Base-by-base conservation (phyloP, 495 filamentous ascomycete genomes). In the Chaetomium tenue region DNA sequence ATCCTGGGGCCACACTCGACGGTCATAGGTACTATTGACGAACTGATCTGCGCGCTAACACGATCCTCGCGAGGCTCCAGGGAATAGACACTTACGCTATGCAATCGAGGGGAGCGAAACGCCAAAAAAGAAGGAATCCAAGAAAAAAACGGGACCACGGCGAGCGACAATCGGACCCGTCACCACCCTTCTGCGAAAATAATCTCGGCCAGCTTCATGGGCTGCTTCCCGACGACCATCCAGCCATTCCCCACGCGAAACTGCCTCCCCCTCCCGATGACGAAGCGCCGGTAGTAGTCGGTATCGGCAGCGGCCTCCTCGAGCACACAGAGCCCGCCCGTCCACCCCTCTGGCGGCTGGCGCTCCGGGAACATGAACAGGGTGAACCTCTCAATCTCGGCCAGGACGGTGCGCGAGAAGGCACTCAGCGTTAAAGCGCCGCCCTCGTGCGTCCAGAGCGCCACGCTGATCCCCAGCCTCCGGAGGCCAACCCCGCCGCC, bases 381-480 rank as follows among this genome's bases (percentile, higher is more conserved):
- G 22, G 63, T 61, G 58, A 74, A 74, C 63, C 71, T 64, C 12
- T 74, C 72, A 1, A 74, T 23, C 12, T 74, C 68, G 25, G 59
- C 58, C 63, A 74, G 72, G 18, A 68, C 58, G 23, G 66, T 71
- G 12, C 60, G 47, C 25, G 70, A 63, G 68, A 72, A 72, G 20
- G 67, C 66, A 42, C 63, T 66, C 25, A 74, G 65, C 37, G 70
- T 71, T 5, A 61, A 63, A 26, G 68, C 70, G 12, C 66, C 68
- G 0, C 63, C 67, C 60, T 60, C 58, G 67, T 86, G 88, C 64
- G 83, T 78, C 39, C 85, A 85, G n/a, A 85, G 83, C 65, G 86
- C 88, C 23, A 86, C 73, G 61, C 87, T 84, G 69, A 79, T 82
- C 3, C 77, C 77, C 60, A 84, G 81, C 73, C 84, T 87, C 63